Percentiles rank a stretch among this genome's conserved stretches.
phyloP scores from a whole-genome alignment of 495 filamentous ascomycete genomes.

The Penicillium pancosmium region DNA sequence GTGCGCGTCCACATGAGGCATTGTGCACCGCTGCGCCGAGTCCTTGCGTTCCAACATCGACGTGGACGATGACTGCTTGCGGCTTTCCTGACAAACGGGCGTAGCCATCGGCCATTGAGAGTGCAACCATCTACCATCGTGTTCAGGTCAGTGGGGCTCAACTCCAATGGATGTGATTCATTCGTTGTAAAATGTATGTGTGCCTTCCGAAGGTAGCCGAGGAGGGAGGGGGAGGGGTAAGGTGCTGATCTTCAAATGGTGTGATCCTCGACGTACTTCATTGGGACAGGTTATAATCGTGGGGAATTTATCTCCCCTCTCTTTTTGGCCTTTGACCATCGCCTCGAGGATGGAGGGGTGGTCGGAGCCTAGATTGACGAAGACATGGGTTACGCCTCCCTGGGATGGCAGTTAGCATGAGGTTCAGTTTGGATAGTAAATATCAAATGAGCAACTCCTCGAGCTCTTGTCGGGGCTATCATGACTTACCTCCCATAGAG shows the following conservation, averaged over 20 bases:
- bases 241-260: slow-evolving; percentile 2
- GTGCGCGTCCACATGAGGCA: slow-evolving; percentile 80
- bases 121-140: slow-evolving; percentile 79
- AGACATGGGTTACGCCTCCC: slow-evolving; percentile 86
- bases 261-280: slow-evolving; percentile 49
- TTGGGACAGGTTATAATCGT: slow-evolving; percentile 92
- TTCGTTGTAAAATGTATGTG: background rate
- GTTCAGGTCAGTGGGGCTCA: slow-evolving; percentile 7
- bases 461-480: background rate
- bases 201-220: background rate
- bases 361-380: slow-evolving; percentile 95
- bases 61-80: slow-evolving; percentile 92
- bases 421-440: background rate
- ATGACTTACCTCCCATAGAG: slow-evolving; percentile 69
- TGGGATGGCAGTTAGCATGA: slow-evolving; percentile 27
- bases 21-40: slow-evolving; percentile 92
- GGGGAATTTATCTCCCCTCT: slow-evolving; percentile 70
- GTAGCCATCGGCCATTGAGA: slow-evolving; percentile 96
- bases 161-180: background rate
- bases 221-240: background rate
- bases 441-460: background rate
- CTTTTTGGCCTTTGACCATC: slow-evolving; percentile 85
- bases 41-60: slow-evolving; percentile 95
- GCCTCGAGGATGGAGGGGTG: slow-evolving; percentile 93
- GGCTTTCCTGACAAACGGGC: slow-evolving; percentile 83